phyloP scores from a whole-genome alignment of 805 yeast species.

The Lachancea kluyveri region DNA sequence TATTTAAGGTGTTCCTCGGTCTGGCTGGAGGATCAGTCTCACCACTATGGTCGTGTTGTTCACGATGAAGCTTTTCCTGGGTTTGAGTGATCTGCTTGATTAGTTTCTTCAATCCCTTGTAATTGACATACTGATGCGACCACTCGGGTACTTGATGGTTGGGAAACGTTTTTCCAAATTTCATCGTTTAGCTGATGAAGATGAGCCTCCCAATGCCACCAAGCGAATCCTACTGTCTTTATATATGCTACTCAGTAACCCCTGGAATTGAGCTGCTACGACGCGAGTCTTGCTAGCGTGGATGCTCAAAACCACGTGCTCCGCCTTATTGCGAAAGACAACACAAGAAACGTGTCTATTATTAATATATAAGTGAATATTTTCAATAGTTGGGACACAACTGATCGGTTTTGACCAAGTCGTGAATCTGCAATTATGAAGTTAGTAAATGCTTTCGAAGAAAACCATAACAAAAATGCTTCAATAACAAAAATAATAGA shows the following conservation, averaged over 20 bases:
- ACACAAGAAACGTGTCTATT: too few species aligned
- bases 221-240: too few species aligned
- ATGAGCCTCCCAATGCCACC: too few species aligned
- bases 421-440: slow-evolving; percentile 36
- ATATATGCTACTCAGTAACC: too few species aligned
- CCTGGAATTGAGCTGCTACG: too few species aligned
- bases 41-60: slow-evolving; percentile 13
- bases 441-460: not conserved
- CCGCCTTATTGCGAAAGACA: too few species aligned
- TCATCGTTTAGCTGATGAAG: slow-evolving; percentile 42
- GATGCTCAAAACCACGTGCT: too few species aligned
- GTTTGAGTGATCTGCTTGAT: slow-evolving; percentile 56
- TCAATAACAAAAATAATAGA: slow-evolving; percentile 13
- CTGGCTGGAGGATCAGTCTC: slow-evolving; percentile 12
- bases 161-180: slow-evolving; percentile 73
- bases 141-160: slow-evolving; percentile 94
- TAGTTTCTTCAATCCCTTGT: slow-evolving; percentile 52
- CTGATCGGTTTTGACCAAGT: slow-evolving; percentile 56
- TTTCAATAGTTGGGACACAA: slow-evolving; percentile 55
- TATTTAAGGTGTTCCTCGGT: slow-evolving; percentile 10
- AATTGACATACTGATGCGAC: slow-evolving; percentile 75
- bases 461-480: not conserved
- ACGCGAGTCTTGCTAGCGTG: too few species aligned
- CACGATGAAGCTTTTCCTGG: slow-evolving; percentile 31
- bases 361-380: too few species aligned